Evolutionary conservation across 2,329 filamentous ascomycete genomes (phyloP).

Genomic region (Fusarium citri): DNA sequence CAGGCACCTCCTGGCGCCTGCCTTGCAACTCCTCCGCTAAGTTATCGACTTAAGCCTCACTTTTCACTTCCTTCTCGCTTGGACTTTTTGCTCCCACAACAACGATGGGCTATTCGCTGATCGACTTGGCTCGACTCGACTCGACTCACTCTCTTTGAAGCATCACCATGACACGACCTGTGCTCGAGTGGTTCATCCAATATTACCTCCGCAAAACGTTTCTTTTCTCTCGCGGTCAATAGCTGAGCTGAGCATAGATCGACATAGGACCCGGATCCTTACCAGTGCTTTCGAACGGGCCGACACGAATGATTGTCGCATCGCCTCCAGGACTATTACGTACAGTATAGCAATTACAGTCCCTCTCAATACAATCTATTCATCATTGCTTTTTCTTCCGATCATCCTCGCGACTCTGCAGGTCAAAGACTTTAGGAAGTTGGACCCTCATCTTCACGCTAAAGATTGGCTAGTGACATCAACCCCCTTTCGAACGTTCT

Average conservation of each 20-base stretch:
- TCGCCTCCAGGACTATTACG: conserved; percentile 4
- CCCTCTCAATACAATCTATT: neutral
- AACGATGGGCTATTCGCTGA: neutral
- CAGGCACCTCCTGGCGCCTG: neutral
- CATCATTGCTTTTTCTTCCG: neutral
- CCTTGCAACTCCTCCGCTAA: neutral
- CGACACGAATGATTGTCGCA: conserved; percentile 10
- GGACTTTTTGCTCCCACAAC: conserved; percentile 6
- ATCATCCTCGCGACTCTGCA: conserved; percentile 19
- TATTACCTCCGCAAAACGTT: neutral
- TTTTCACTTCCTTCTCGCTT: neutral
- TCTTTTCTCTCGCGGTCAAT: conserved; percentile 10
- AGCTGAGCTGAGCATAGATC: conserved; percentile 11
- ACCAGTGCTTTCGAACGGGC: conserved; percentile 5
- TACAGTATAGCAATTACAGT: neutral
- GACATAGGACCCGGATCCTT: conserved; percentile 6
- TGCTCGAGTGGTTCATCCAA: conserved; percentile 14
- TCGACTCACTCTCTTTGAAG: conserved; percentile 6
- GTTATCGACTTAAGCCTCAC: conserved; percentile 9
- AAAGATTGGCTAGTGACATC: conserved; percentile 31
- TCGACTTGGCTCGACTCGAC: conserved; percentile 3
- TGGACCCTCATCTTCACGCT: conserved; percentile 34
- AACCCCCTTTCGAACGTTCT: conserved; percentile 33
- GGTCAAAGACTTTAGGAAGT: conserved; percentile 6
- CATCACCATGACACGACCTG: conserved; percentile 30